These are phyloP conservation scores for Citrullus mucosospermus DNA, from an alignment of 306 rosid genomes.

Conservation along the genomic window DNA sequence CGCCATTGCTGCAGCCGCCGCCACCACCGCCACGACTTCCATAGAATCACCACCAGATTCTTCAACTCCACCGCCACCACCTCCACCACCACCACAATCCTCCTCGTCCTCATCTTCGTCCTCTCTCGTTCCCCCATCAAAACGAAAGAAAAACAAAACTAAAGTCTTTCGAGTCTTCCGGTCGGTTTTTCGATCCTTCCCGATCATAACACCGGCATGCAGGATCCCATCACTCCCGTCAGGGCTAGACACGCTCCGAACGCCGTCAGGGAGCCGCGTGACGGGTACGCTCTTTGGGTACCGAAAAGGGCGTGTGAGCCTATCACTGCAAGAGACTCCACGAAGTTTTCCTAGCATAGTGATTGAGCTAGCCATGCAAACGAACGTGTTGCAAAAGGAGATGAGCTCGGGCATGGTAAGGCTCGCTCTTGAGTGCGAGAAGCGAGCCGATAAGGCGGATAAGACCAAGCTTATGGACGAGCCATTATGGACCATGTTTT, in stretches of 20 bases:
- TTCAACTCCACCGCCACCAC: constrained; percentile 11
- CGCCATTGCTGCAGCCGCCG: not conserved
- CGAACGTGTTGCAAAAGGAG: constrained; percentile 43
- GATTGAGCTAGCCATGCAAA: constrained; percentile 62
- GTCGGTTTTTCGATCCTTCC: constrained; percentile 60
- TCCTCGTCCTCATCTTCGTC: not conserved
- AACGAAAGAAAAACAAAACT: constrained; percentile 23
- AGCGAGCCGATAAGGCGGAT: constrained; percentile 38
- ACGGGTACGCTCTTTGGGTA: constrained; percentile 59
- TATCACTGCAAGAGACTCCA: constrained; percentile 50
- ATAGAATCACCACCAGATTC: not conserved
- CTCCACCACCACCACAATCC: constrained; percentile 16
- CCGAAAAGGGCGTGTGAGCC: constrained; percentile 57
- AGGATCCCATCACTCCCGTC: constrained; percentile 32
- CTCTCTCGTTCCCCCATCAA: constrained; percentile 52
- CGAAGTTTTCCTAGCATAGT: constrained; percentile 36
- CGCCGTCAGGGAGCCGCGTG: constrained; percentile 10
- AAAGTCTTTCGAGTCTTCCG: constrained; percentile 41
- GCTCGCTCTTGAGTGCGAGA: constrained; percentile 73
- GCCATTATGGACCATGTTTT: constrained; percentile 60
- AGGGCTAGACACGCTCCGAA: constrained; percentile 8
- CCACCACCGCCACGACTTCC: not conserved
- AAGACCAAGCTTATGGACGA: constrained; percentile 44
- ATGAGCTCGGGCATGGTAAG: constrained; percentile 61
- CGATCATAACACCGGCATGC: constrained; percentile 55